Evolutionary conservation across 768 basidiomycete species (phyloP).

Genomic region (Kwoniella heveanensis): DNA sequence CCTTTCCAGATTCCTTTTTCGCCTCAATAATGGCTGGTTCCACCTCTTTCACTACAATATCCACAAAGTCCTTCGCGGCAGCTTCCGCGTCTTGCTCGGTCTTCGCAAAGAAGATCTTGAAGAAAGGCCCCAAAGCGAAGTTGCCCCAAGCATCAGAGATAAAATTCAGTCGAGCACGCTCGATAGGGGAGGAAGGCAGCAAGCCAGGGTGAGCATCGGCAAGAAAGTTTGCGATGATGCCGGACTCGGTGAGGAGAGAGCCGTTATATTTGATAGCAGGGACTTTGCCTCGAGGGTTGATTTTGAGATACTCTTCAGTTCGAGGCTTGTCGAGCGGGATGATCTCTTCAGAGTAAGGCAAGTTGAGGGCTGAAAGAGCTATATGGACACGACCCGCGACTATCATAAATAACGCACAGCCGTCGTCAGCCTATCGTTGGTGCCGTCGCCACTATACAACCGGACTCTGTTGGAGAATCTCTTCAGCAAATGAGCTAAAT

Average conservation of each 20-base stretch:
- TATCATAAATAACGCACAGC: not conserved
- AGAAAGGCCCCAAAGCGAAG: not conserved
- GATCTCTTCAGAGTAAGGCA: not conserved
- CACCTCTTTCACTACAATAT: not conserved
- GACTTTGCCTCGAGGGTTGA: conserved; percentile 1
- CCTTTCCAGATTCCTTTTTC: not conserved
- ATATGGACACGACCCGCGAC: not conserved
- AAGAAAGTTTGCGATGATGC: not conserved
- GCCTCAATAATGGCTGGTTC: not conserved
- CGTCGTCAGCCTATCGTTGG: not conserved
- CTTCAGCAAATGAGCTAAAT: no score
- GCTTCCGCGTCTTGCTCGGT: not conserved
- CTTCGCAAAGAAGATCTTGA: conserved; percentile 1
- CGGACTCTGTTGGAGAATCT: no score
- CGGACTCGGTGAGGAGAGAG: not conserved
- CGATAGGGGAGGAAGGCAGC: not conserved
- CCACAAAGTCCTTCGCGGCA: not conserved
- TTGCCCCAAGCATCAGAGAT: not conserved
- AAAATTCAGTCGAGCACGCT: not conserved
- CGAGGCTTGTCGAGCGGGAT: not conserved
- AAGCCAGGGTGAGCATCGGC: not conserved
- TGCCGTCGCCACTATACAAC: no score
- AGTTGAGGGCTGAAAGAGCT: not conserved
- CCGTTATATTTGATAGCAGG: not conserved
- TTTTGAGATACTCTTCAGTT: not conserved